Conservation (phyloP, 108 stramenopile species). For the Discostella stelligeroides region DNA sequence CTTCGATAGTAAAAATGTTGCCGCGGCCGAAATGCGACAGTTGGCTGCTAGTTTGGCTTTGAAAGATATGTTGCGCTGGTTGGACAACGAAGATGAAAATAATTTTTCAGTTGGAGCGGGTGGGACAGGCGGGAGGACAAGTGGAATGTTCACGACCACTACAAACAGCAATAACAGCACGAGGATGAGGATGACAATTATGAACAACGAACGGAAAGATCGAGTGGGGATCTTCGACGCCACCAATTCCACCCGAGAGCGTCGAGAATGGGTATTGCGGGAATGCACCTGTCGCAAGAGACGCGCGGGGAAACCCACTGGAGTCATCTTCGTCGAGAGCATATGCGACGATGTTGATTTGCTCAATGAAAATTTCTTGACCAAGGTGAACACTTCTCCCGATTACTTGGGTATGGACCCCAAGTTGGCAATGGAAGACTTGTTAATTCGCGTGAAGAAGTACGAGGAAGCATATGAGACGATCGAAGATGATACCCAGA, state of each 20-base stretch:
- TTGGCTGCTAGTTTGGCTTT: conserved; percentile 70
- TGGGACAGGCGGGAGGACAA: neutral
- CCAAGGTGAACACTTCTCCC: conserved; percentile 81
- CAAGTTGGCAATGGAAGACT: conserved; percentile 81
- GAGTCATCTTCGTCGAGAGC: conserved; percentile 93
- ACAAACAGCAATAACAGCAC: conserved; percentile 20
- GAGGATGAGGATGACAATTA: conserved; percentile 38
- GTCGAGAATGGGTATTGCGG: conserved; percentile 79
- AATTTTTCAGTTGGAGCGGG: neutral
- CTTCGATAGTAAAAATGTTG: conserved; percentile 75
- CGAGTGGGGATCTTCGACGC: conserved; percentile 96
- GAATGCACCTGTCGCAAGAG: conserved; percentile 66
- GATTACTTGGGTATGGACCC: conserved; percentile 79
- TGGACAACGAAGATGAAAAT: conserved; percentile 60
- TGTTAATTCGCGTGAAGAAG: conserved; percentile 78
- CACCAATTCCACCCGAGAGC: conserved; percentile 90
- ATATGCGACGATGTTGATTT: conserved; percentile 94
- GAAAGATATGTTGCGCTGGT: conserved; percentile 81
- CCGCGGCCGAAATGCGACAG: conserved; percentile 70
- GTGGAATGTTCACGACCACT: neutral
- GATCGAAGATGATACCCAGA: conserved; percentile 88
- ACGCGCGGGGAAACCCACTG: conserved; percentile 70
- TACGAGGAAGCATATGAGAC: conserved; percentile 95
- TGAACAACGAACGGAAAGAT: conserved; percentile 21
- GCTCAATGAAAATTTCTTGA: conserved; percentile 73